Evolutionary conservation across 2,329 filamentous ascomycete genomes (phyloP).

Genomic region (Ophiostoma sp.): DNA sequence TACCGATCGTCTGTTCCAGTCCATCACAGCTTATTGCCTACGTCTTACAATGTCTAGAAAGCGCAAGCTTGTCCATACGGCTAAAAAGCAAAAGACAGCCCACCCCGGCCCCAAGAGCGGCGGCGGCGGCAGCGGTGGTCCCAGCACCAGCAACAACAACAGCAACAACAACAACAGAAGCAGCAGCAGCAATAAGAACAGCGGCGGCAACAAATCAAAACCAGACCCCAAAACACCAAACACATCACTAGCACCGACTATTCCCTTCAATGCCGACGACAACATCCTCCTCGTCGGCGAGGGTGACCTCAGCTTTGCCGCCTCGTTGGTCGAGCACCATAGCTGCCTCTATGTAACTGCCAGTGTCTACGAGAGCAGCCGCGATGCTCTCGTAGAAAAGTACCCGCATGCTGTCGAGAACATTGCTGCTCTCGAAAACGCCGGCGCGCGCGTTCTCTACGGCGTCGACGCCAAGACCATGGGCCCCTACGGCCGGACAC

Average conservation of each 20-base stretch:
- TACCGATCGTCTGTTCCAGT: background rate
- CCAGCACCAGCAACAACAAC: slow-evolving; percentile 14
- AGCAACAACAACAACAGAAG: background rate
- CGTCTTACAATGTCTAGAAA: slow-evolving; percentile 37
- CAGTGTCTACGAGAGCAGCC: slow-evolving; percentile 59
- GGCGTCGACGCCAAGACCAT: slow-evolving; percentile 64
- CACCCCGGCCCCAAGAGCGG: slow-evolving; percentile 14
- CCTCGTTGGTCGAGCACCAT: slow-evolving; percentile 60
- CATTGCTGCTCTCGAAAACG: slow-evolving; percentile 41
- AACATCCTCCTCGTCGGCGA: slow-evolving; percentile 73
- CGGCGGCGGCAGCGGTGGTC: slow-evolving; percentile 18
- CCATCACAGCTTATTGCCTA: background rate
- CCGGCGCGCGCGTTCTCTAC: slow-evolving; percentile 47
- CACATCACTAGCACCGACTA: slow-evolving; percentile 45
- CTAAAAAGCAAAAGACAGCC: slow-evolving; percentile 21
- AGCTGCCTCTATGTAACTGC: slow-evolving; percentile 62
- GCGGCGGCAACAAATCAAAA: background rate
- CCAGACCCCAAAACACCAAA: background rate
- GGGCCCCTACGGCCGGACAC: slow-evolving; percentile 38
- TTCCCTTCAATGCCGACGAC: slow-evolving; percentile 65
- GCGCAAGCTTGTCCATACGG: slow-evolving; percentile 37
- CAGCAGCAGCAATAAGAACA: slow-evolving; percentile 24
- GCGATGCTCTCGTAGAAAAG: slow-evolving; percentile 59
- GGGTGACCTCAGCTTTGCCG: slow-evolving; percentile 73
- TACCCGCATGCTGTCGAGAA: slow-evolving; percentile 64